Evolutionary conservation across 306 rosid genomes (phyloP).

Genomic region (Sindora glabra): DNA sequence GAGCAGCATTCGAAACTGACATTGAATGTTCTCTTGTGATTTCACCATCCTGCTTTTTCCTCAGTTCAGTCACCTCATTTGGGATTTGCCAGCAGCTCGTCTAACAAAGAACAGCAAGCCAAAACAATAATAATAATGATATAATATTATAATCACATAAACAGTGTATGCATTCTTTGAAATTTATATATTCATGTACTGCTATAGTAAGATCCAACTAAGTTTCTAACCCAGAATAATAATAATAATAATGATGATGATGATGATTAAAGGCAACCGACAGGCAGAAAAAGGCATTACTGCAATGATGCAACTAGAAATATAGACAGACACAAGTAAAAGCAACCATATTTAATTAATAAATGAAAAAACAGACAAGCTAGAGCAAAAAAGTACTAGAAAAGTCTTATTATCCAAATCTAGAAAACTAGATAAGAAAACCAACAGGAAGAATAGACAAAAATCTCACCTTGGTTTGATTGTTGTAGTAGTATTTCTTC

Average conservation of each 20-base stretch:
- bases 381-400: neutral
- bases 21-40: constrained; percentile 42
- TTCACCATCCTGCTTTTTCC: constrained; percentile 70
- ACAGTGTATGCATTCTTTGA: neutral
- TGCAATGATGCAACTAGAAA: neutral
- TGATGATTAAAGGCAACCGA: too few relatives aligned
- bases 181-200: neutral
- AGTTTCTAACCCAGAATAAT: too few relatives aligned
- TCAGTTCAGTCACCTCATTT: constrained; percentile 79
- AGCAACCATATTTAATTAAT: neutral
- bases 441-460: neutral
- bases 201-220: too few relatives aligned
- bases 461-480: constrained; percentile 68
- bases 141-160: neutral
- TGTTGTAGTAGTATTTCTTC: constrained; percentile 82
- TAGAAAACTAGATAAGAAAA: neutral
- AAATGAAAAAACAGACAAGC: neutral
- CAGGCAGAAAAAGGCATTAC: neutral
- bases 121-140: neutral
- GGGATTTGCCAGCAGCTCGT: constrained; percentile 99
- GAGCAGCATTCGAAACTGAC: constrained; percentile 49
- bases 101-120: constrained; percentile 32
- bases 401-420: neutral
- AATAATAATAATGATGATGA: too few relatives aligned
- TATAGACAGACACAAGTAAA: neutral